Evolutionary conservation across 306 rosid genomes (phyloP).

Genomic region (Rosa persica): DNA sequence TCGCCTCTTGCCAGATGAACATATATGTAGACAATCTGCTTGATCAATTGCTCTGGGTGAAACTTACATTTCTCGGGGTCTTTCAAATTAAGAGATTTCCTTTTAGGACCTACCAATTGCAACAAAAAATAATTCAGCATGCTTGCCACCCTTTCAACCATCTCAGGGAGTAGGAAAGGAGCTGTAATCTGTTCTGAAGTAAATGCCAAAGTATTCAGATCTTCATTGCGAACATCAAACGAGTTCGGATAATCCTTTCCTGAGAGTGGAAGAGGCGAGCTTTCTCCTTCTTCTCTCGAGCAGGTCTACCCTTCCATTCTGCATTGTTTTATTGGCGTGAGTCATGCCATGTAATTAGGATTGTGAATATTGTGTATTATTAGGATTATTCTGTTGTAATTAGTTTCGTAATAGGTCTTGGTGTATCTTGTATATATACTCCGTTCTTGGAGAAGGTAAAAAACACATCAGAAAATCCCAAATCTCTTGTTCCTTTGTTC

Average conservation of each 20-base stretch:
- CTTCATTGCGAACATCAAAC: constrained; percentile 92
- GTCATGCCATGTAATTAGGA: too few relatives aligned
- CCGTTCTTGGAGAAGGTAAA: too few relatives aligned
- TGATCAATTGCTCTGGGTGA: constrained; percentile 90
- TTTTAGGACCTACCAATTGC: constrained; percentile 96
- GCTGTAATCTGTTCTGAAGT: constrained; percentile 86
- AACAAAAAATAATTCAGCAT: constrained; percentile 93
- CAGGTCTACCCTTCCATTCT: constrained; percentile 86
- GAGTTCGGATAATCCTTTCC: constrained; percentile 86
- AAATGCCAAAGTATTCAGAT: constrained; percentile 83
- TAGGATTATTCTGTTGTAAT: too few relatives aligned
- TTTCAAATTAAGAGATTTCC: constrained; percentile 86
- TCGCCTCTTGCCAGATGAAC: constrained; percentile 96
- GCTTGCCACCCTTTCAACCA: constrained; percentile 97
- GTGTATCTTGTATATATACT: too few relatives aligned
- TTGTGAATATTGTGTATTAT: too few relatives aligned
- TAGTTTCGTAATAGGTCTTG: too few relatives aligned
- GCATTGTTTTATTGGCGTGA: too few relatives aligned
- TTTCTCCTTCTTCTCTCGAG: constrained; percentile 94
- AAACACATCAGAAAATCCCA: too few relatives aligned
- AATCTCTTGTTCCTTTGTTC: too few relatives aligned
- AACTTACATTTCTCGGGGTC: constrained; percentile 94
- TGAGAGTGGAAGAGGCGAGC: constrained; percentile 84
- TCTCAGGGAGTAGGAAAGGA: constrained; percentile 94
- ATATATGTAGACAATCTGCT: constrained; percentile 78